Percentiles rank a stretch among this genome's conserved stretches.
Evolutionary conservation across 2,329 filamentous ascomycete genomes (phyloP).

Genomic region (Biscogniauxia marginata): DNA sequence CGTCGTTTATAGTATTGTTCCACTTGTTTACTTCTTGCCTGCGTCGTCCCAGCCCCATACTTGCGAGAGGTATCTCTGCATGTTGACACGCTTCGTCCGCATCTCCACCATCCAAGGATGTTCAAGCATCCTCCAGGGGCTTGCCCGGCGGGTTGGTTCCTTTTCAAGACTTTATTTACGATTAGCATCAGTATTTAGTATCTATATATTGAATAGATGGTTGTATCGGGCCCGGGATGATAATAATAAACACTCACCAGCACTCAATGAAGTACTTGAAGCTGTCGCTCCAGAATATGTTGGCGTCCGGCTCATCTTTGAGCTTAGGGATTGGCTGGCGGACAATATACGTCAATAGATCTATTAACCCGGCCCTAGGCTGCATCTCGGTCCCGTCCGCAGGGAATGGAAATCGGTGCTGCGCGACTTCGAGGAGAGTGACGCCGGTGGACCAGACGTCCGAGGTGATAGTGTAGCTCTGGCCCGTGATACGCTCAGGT

Average conservation of each 20-base stretch:
- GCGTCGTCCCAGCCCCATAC: constrained; percentile 96
- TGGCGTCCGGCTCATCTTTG: constrained; percentile 88
- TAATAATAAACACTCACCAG: constrained; percentile 67
- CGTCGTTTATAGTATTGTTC: neutral
- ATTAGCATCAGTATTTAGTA: constrained; percentile 13
- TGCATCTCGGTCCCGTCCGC: constrained; percentile 96
- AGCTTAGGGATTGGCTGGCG: constrained; percentile 91
- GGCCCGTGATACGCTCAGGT: constrained; percentile 93
- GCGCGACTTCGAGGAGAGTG: constrained; percentile 96
- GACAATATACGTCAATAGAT: constrained; percentile 95
- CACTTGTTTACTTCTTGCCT: constrained; percentile 4
- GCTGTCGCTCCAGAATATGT: constrained; percentile 91
- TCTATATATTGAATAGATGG: neutral
- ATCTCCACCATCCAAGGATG: constrained; percentile 99
- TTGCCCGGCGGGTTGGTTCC: constrained; percentile 80
- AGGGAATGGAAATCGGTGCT: constrained; percentile 97
- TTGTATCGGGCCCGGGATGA: too few species aligned
- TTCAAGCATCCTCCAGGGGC: constrained; percentile 97
- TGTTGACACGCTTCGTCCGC: constrained; percentile 93
- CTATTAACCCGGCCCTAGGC: constrained; percentile 87
- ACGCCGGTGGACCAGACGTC: constrained; percentile 98
- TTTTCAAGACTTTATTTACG: constrained; percentile 77
- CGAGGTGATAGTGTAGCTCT: constrained; percentile 97
- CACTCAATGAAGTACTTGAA: constrained; percentile 99
- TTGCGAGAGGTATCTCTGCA: constrained; percentile 88